Evolutionary conservation across 2,329 filamentous ascomycete genomes (phyloP), one percentile per base, ranked within the genome.

Genomic region (Fusarium sp.): DNA sequence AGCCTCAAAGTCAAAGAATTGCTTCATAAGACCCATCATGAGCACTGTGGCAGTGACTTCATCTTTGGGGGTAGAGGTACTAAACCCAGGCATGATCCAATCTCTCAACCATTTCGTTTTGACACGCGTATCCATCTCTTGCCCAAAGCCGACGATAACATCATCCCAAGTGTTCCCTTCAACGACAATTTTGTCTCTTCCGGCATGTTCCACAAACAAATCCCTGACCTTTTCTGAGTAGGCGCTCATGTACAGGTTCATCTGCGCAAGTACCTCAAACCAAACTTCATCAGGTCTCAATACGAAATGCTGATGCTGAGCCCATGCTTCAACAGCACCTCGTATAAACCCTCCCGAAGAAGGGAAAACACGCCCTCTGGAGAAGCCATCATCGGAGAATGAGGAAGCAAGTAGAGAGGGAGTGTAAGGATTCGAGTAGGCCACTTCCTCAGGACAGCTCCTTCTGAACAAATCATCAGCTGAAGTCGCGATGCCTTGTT

Each of bases 281-380:
- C 85, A 88, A 31, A 88, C 75, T 53, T 86, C 85, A 37, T 88
- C 85, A 0, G 85, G 85, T 1, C 85, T 80, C 15, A 87, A 74
- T 1, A 80, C 77, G 2, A 88, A 77, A 67, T 85, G 80, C 59
- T 85, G 81, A 57, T 86, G 84, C 49, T 81, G 73, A 30, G 79
- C 83, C 80, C 85, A 86, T 1, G 84, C 84, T 33, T 82, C 77
- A 41, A 85, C 75, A 6, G 80, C 80, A 16, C 81, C 79, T 18
- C 81, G 77, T 20, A 85, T 77, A 65, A 86, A 79, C 28, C 82
- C 81, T 59, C 73, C 76, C 0, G 78, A 80, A 2, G 77, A 79
- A 2, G 77, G 70, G 26, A 72, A 79, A 6, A 77, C 41, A 16
- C 54, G 68, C 20, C 57, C 56, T 11, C 67, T 47, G 1, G 57